Base-by-base conservation (phyloP, 257 asterid species). In the Nicotiana noctiflora region DNA sequence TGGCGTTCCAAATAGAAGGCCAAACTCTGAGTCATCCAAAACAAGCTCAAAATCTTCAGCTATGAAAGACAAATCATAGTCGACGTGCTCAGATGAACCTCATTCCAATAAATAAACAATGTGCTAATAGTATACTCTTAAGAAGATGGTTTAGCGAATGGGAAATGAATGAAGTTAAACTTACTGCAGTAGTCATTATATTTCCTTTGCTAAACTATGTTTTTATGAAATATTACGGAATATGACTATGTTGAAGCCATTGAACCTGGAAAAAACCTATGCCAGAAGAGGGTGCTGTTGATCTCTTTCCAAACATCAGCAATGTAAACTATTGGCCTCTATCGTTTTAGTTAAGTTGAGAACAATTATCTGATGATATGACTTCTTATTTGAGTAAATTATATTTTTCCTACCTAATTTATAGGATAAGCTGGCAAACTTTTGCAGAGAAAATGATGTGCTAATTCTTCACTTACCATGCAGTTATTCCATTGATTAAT, bases 1-100 rank as follows among this genome's bases (percentile, higher is more conserved):
- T 34, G 84, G 76, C 64, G 68, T 88, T 86, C 92, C 95, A 15
- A 80, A 59, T 10, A 87, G 60, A 81, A 57, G 37, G 76, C 81
- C 84, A 55, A 81, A 84, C 59, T 52, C 84, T 7, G 89, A 81
- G 70, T 77, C 85, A 18, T 84, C 90, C 64, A 86, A 84, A 84
- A 61, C 88, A 9, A 83, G 85, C 37, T 5, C 83, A 29, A 88
- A 81, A 51, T 74, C 75, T 63, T 57, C 82, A 79, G 62, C 82
- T 40, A 63, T 34, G 44, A 78, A 60, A 59, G 74, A 78, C 17
- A 60, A 78, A 21, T 37, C 27, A 78, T 60, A 61, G 29, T 13
- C 0, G 3, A 29, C 23, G 5, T 1, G 23, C 7, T 49, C 62
- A 74, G 17, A 49, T 49, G n/a, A 49, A 49, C 17, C 15, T 46